phyloP scores from a whole-genome alignment of 2,329 filamentous ascomycete species.

The Phyllosticta paracitricarpa region DNA sequence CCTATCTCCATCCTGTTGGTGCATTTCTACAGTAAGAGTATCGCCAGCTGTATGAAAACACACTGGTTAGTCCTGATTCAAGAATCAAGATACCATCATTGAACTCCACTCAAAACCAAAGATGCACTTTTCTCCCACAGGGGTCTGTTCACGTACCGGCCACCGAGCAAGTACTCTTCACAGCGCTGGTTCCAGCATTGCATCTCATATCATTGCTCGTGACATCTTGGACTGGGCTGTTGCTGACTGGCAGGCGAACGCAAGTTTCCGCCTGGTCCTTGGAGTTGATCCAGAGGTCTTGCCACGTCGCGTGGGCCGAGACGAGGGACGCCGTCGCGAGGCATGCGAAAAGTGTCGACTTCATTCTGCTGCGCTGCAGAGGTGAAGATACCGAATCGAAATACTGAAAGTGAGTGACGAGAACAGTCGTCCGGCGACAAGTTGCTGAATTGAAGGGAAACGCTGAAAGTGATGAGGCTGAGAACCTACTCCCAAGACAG shows the following conservation, averaged over 20 bases:
- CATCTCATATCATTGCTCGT: slow-evolving; percentile 24
- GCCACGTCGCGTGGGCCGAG: slow-evolving; percentile 30
- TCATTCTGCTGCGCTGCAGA: slow-evolving; percentile 1
- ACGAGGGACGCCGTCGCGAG: slow-evolving; percentile 24
- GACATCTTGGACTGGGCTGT: slow-evolving; percentile 27
- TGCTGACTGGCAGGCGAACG: slow-evolving; percentile 37
- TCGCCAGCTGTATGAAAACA: slow-evolving; percentile 18
- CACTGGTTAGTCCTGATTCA: slow-evolving; percentile 9
- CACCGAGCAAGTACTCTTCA: slow-evolving; percentile 16
- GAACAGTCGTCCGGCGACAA: slow-evolving; percentile 7
- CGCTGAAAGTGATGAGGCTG: slow-evolving; percentile 2
- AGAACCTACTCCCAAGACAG: neutral
- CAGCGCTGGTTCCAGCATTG: slow-evolving; percentile 22
- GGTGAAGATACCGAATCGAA: neutral
- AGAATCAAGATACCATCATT: no score
- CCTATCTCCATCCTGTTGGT: slow-evolving; percentile 25
- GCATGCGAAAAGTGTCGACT: slow-evolving; percentile 15
- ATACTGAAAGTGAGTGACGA: neutral
- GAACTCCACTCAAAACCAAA: no score
- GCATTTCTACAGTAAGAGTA: slow-evolving; percentile 28
- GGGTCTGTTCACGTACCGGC: neutral
- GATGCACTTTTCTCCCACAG: neutral
- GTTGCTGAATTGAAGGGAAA: neutral
- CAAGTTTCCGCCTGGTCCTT: slow-evolving; percentile 28
- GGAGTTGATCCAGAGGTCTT: slow-evolving; percentile 27